Percentiles rank a stretch among this genome's conserved stretches.
Evolutionary conservation across 352 stramenopile genomes (phyloP).

Genomic region (Lagenidium sp.): DNA sequence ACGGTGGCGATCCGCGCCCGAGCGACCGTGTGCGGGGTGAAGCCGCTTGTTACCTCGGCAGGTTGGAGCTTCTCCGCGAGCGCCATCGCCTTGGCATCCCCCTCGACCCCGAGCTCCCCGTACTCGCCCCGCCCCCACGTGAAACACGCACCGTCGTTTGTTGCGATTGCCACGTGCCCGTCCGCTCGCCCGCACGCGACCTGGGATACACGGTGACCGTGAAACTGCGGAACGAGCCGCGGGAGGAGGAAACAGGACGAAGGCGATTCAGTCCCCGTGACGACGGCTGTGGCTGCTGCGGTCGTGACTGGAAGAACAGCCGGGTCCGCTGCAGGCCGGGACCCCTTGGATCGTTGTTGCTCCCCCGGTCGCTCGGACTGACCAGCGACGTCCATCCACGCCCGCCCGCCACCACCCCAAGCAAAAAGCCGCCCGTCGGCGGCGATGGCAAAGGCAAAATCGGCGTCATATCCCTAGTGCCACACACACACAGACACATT

Average conservation of each 20-base stretch:
- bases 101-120: conserved; percentile 38
- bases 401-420: conserved; percentile 75
- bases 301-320: too few relatives aligned
- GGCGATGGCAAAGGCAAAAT: conserved; percentile 75
- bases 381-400: conserved; percentile 22
- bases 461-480: conserved; percentile 60
- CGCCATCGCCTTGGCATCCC: conserved; percentile 4
- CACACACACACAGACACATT: too few relatives aligned
- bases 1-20: conserved; percentile 14
- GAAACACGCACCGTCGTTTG: conserved; percentile 28
- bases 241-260: conserved; percentile 51
- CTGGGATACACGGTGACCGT: conserved; percentile 11
- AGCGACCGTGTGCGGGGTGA: too few relatives aligned
- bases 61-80: not conserved
- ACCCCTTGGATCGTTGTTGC: not conserved
- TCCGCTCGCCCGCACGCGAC: conserved; percentile 34
- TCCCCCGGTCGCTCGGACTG: not conserved
- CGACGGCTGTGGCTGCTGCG: not conserved
- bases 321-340: too few relatives aligned
- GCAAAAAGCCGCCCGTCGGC: conserved; percentile 75
- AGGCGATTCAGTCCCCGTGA: too few relatives aligned
- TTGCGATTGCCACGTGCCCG: conserved; percentile 39
- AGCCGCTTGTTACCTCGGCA: not conserved
- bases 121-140: conserved; percentile 53
- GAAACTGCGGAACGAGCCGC: conserved; percentile 20